Evolutionary conservation across 1,284 basidiomycete genomes (phyloP).

Genomic region (Psilocybe mexicana): DNA sequence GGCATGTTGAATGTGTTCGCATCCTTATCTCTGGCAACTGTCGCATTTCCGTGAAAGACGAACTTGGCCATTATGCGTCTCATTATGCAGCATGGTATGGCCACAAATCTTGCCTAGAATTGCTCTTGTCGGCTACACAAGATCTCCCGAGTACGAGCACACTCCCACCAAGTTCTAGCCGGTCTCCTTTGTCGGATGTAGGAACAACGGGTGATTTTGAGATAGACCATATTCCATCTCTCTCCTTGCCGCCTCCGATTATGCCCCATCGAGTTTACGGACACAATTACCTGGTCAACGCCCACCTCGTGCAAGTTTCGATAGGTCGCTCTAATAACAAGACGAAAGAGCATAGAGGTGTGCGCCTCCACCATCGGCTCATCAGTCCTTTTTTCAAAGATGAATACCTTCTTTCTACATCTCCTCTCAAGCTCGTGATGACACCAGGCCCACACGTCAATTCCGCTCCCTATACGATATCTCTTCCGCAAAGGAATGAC

Average conservation of each 20-base stretch:
- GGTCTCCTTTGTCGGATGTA: slow-evolving; percentile 39
- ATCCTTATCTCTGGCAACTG: slow-evolving; percentile 82
- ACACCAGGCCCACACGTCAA: slow-evolving; percentile 80
- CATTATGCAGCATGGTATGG: slow-evolving; percentile 99
- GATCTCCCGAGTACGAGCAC: slow-evolving; percentile 25
- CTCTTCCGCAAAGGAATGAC: slow-evolving; percentile 82
- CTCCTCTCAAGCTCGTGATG: slow-evolving; percentile 95
- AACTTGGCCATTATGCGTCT: slow-evolving; percentile 82
- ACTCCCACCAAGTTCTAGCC: slow-evolving; percentile 23
- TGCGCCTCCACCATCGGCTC: slow-evolving; percentile 69
- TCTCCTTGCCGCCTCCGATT: slow-evolving; percentile 96
- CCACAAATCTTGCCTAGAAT: slow-evolving; percentile 76
- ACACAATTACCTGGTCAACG: slow-evolving; percentile 90
- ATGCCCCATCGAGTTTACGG: slow-evolving; percentile 94
- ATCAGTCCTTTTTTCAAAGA: slow-evolving; percentile 63
- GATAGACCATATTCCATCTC: slow-evolving; percentile 89
- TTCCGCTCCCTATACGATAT: slow-evolving; percentile 86
- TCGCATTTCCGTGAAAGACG: slow-evolving; percentile 77
- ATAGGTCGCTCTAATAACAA: slow-evolving; percentile 67
- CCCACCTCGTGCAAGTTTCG: slow-evolving; percentile 84
- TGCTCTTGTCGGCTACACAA: slow-evolving; percentile 60
- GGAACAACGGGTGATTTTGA: slow-evolving; percentile 57
- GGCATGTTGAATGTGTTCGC: slow-evolving; percentile 76
- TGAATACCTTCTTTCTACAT: slow-evolving; percentile 66
- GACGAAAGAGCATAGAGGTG: slow-evolving; percentile 41